Evolutionary conservation across 2,329 filamentous ascomycete species (phyloP).

Genomic region (Phyllosticta paracitricarpa): DNA sequence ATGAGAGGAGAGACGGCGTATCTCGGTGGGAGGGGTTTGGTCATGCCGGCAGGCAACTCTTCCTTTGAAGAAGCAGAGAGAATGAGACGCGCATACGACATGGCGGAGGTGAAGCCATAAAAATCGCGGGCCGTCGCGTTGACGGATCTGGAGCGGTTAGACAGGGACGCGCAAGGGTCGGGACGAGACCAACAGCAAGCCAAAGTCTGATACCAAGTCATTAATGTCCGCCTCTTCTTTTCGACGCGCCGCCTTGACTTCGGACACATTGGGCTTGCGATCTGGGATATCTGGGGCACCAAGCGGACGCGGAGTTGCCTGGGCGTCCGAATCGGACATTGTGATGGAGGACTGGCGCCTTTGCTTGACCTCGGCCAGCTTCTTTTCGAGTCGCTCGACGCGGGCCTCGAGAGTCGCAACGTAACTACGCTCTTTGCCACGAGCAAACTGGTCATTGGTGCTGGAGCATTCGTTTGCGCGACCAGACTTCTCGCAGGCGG

Average conservation of each 20-base stretch:
- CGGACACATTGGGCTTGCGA: slow-evolving; percentile 17
- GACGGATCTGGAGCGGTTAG: slow-evolving; percentile 54
- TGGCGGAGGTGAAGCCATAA: slow-evolving; percentile 74
- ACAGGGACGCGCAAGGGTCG: slow-evolving; percentile 8
- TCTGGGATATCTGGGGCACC: slow-evolving; percentile 24
- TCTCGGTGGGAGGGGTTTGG: slow-evolving; percentile 57
- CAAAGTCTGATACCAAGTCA: slow-evolving; percentile 86
- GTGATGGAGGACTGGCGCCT: slow-evolving; percentile 61
- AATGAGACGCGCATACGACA: slow-evolving; percentile 85
- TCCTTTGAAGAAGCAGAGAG: slow-evolving; percentile 73
- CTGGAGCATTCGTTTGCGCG: slow-evolving; percentile 81
- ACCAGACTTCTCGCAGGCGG: slow-evolving; percentile 86
- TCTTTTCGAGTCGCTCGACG: slow-evolving; percentile 77
- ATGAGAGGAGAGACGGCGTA: slow-evolving; percentile 59
- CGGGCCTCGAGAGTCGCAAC: slow-evolving; percentile 89
- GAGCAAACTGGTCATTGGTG: slow-evolving; percentile 89
- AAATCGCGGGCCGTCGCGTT: slow-evolving; percentile 93
- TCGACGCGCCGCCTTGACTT: slow-evolving; percentile 36
- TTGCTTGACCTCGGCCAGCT: slow-evolving; percentile 55
- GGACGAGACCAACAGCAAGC: slow-evolving; percentile 57
- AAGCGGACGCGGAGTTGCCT: slow-evolving; percentile 41
- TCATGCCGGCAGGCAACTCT: slow-evolving; percentile 51
- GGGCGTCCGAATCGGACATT: slow-evolving; percentile 49
- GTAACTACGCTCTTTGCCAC: slow-evolving; percentile 93
- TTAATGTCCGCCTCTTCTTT: slow-evolving; percentile 81